These are phyloP conservation scores for Malus hybrid DNA, from an alignment of 331 rosid species.

Conservation along the genomic window DNA sequence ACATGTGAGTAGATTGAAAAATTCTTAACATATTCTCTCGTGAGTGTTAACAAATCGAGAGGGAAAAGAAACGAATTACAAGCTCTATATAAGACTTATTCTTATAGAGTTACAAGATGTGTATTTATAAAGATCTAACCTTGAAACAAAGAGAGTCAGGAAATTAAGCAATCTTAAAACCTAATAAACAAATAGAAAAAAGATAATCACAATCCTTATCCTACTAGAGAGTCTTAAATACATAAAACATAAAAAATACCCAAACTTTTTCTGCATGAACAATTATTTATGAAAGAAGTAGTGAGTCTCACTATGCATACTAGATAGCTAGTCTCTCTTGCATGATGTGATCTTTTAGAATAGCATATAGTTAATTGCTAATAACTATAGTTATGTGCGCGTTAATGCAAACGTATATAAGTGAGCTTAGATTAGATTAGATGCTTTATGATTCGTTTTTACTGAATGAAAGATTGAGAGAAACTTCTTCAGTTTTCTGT, in stretches of 20 bases:
- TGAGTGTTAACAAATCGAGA: background rate
- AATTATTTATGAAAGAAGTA: no score
- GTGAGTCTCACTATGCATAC: no score
- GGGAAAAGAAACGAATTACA: background rate
- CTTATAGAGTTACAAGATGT: background rate
- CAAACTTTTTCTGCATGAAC: background rate
- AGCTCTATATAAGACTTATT: background rate
- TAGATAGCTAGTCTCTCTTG: no score
- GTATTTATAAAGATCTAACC: background rate
- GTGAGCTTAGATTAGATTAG: background rate
- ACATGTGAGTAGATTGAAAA: background rate
- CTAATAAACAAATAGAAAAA: background rate
- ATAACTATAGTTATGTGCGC: no score
- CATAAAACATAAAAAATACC: no score
- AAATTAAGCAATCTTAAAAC: background rate
- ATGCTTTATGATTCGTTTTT: background rate
- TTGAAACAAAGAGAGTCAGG: background rate
- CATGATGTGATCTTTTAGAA: no score
- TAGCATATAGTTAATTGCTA: no score
- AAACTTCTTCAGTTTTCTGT: background rate
- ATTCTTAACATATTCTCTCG: background rate
- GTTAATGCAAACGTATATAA: no score
- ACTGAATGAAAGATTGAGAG: background rate
- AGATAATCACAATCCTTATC: background rate
- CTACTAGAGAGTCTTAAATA: background rate